Percentiles rank a stretch among this genome's conserved stretches.
These are phyloP conservation scores for Cutaneotrichosporon dermatis DNA, from an alignment of 1,284 basidiomycete genomes.

Conservation along the genomic window DNA sequence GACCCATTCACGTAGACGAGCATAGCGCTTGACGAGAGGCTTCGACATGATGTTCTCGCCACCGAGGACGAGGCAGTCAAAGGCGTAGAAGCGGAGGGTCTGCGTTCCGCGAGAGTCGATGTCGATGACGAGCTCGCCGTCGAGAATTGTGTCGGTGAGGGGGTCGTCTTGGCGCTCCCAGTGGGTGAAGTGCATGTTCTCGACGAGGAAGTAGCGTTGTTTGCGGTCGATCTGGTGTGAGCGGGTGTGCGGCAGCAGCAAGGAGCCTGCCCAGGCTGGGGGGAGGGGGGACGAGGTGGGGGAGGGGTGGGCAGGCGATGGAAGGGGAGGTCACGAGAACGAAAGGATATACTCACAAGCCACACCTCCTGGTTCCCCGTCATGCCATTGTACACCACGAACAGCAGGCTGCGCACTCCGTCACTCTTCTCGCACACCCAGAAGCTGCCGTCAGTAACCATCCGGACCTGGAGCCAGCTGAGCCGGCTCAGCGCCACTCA, in stretches of 20 bases:
- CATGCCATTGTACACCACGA: conserved; percentile 60
- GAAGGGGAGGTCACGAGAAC: no score
- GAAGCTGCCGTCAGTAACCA: conserved; percentile 62
- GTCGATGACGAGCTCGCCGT: conserved; percentile 93
- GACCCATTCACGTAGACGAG: conserved; percentile 76
- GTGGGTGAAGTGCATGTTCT: conserved; percentile 82
- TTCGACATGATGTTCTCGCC: conserved; percentile 80
- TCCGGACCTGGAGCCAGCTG: neutral
- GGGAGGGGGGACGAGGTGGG: no score
- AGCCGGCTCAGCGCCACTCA: conserved; percentile 50
- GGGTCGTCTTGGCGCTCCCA: conserved; percentile 64
- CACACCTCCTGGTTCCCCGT: conserved; percentile 67
- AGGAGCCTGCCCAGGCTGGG: no score
- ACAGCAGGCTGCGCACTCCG: conserved; percentile 82
- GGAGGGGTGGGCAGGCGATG: no score
- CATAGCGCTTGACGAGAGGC: conserved; percentile 80
- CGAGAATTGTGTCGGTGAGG: conserved; percentile 75
- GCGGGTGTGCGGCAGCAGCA: no score
- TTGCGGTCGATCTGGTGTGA: conserved; percentile 81
- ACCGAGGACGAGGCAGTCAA: conserved; percentile 88
- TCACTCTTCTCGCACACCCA: conserved; percentile 99
- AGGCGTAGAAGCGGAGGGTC: conserved; percentile 76
- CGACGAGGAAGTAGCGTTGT: conserved; percentile 72
- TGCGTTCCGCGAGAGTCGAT: conserved; percentile 73
- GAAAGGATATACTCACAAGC: no score